Percentiles rank a stretch among this genome's conserved stretches.
These are phyloP conservation scores for Exophiala sideris DNA, from an alignment of 2,329 filamentous ascomycete species.

Conservation along the genomic window DNA sequence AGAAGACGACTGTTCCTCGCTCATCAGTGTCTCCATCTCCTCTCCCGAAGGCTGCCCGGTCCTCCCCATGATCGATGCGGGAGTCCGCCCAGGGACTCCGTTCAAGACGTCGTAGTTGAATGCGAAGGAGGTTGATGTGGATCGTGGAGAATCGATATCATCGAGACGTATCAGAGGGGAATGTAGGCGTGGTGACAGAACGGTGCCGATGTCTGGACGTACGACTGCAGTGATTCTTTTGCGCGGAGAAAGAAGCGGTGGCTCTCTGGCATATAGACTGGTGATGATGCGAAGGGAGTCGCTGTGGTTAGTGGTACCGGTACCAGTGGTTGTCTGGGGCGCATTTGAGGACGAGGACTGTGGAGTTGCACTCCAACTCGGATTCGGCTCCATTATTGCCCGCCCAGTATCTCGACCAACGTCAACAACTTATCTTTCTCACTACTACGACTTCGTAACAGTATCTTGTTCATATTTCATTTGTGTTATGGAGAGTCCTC, in stretches of 20 bases:
- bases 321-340: no score
- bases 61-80: constrained; percentile 10
- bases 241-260: constrained; percentile 10
- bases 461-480: no score
- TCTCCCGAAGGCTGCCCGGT: background rate
- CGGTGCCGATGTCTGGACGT: constrained; percentile 9
- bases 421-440: no score
- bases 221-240: constrained; percentile 10
- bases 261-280: constrained; percentile 12
- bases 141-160: constrained; percentile 10
- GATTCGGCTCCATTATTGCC: no score
- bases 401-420: no score
- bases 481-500: no score
- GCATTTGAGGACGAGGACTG: no score
- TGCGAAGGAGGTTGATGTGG: constrained; percentile 20
- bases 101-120: constrained; percentile 17
- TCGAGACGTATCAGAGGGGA: constrained; percentile 13
- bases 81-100: constrained; percentile 3
- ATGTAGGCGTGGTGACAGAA: constrained; percentile 4
- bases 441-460: no score
- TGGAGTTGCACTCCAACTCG: no score
- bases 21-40: constrained; percentile 19
- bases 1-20: constrained; percentile 1
- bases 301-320: background rate
- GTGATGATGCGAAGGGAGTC: constrained; percentile 12